Percentiles rank a stretch among this genome's conserved stretches.
These are phyloP conservation scores for Cicer chorassanicum DNA, from an alignment of 306 rosid genomes.

Conservation along the genomic window DNA sequence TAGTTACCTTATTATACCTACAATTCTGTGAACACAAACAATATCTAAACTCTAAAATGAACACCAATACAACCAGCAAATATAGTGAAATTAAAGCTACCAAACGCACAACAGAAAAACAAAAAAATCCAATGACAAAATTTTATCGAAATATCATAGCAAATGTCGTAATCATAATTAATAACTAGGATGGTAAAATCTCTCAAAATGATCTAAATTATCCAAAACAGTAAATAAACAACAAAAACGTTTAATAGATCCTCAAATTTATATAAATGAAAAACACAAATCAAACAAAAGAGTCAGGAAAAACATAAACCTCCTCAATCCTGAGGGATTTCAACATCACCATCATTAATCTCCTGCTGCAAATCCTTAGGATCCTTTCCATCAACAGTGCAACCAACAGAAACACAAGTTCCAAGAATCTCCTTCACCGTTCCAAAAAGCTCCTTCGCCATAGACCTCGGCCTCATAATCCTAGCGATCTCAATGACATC, in stretches of 20 bases:
- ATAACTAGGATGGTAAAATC: conserved; percentile 24
- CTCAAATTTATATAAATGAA: conserved; percentile 46
- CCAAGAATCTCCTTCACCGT: conserved; percentile 84
- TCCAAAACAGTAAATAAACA: conserved; percentile 42
- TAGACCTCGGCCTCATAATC: conserved; percentile 74
- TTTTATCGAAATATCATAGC: conserved; percentile 5
- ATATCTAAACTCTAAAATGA: too few species aligned
- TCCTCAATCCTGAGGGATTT: conserved; percentile 77
- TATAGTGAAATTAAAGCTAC: not conserved
- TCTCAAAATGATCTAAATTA: conserved; percentile 51
- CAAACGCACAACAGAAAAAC: not conserved
- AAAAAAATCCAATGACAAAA: conserved; percentile 23
- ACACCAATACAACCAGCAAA: too few species aligned
- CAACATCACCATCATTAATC: conserved; percentile 76
- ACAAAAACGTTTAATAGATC: conserved; percentile 37
- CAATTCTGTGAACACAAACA: too few species aligned
- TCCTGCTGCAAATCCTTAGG: conserved; percentile 94
- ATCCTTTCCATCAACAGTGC: conserved; percentile 83
- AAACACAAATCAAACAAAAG: conserved; percentile 20
- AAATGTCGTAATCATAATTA: conserved; percentile 12
- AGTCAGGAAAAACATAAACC: not conserved
- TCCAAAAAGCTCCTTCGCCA: conserved; percentile 83
- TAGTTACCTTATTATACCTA: too few species aligned
- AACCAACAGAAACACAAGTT: conserved; percentile 88
- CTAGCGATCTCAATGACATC: conserved; percentile 93